These are phyloP conservation scores for Deinandra increscens DNA, from an alignment of 129 eudicot species.

Conservation along the genomic window DNA sequence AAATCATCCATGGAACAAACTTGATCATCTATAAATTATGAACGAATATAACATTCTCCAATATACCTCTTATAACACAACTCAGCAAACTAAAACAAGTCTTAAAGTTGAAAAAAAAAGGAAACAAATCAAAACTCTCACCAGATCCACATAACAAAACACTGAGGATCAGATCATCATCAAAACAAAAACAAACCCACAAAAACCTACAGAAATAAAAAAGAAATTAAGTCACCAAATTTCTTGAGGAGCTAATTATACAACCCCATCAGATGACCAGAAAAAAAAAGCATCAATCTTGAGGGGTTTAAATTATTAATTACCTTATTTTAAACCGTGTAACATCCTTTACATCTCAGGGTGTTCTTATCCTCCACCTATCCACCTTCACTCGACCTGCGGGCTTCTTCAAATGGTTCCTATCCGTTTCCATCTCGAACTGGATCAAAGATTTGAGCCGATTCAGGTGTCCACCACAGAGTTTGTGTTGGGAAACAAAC, in stretches of 20 bases:
- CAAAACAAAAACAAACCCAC: constrained; percentile 34
- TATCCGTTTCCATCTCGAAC: constrained; percentile 53
- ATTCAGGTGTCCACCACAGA: constrained; percentile 62
- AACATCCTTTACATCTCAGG: constrained; percentile 39
- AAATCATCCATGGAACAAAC: constrained; percentile 12
- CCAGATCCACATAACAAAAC: constrained; percentile 48
- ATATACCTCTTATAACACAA: constrained; percentile 25
- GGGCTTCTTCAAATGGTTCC: constrained; percentile 47
- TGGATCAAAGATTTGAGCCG: constrained; percentile 62
- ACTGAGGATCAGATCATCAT: constrained; percentile 44
- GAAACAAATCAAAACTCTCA: constrained; percentile 36
- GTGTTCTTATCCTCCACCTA: constrained; percentile 44
- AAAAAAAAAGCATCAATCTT: constrained; percentile 40
- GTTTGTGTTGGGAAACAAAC: constrained; percentile 43
- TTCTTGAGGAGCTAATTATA: background rate
- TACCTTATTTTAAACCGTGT: constrained; percentile 5
- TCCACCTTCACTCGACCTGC: constrained; percentile 47
- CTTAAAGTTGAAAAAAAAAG: background rate
- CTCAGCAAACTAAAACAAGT: constrained; percentile 19
- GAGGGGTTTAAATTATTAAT: constrained; percentile 1
- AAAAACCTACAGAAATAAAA: background rate
- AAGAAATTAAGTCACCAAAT: constrained; percentile 21
- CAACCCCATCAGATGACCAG: constrained; percentile 36
- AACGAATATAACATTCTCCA: constrained; percentile 24
- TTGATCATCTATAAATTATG: constrained; percentile 9